Base-by-base conservation (phyloP, 106 monocot species). In the Dendrobium nobile region DNA sequence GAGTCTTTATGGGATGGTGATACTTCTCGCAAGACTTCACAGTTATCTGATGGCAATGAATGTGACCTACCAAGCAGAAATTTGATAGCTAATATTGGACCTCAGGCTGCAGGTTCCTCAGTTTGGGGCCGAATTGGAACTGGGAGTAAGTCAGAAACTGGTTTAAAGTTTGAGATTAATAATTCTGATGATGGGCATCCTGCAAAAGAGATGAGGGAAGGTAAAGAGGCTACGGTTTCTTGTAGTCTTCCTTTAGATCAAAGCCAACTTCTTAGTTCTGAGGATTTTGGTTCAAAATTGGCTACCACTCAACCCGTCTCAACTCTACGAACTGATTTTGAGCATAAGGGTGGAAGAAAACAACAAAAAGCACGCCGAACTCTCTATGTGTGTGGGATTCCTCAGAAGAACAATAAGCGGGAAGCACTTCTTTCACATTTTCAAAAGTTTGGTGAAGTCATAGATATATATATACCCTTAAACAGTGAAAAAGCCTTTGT, bases 401-500 rank as follows among this genome's bases (percentile, higher is more conserved):
- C 98, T 72, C 91, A 80, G 79, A 91, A 86, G 41, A 87, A 72
- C 78, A 98, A 98, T 61, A 85, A 75, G 78, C 79, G 67, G 61
- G 91, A 91, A 47, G 82, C 84, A 2, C 87, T 98, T 77, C 80
- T 98, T 83, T 88, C 92, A 54, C 98, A 98, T 77, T 98, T 98
- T 72, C 82, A 86, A 75, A 98, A 95, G 65, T 98, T 98, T 83
- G 98, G 98, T 7, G 37, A 86, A 19, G 86, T 98, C 43, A 84
- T 95, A 67, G 87, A 98, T 70, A 95, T 98, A 42, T 90, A 95
- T 79, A 92, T 98, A 80, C 98, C 98, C 72, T 19, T 79, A 41
- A 87, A 88, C 55, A 90, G 88, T 79, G 98, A 98, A 82, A 95
- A 87, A 81, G 98, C 98, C 80, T 98, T 98, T 87, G 92, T 98